Base-by-base conservation (phyloP, 345 rosid species). In the Eucalyptus tenuipes region DNA sequence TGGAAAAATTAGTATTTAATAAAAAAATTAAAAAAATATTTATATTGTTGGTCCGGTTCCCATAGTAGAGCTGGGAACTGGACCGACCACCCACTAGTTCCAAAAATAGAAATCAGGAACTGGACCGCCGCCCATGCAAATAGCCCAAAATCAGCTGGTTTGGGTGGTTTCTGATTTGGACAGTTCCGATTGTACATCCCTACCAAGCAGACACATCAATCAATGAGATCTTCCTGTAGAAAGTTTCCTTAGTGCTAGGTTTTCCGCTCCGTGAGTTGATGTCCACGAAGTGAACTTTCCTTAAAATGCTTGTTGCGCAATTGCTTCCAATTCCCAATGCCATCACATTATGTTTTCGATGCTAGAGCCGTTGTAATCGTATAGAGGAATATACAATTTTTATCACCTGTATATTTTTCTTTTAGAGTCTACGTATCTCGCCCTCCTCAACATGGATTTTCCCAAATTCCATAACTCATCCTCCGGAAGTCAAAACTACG, bases 1-100 rank as follows among this genome's bases (percentile, higher is more conserved):
- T 52, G 10, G 5, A 0, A 52, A 52, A 52, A 4, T 52, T 52
- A 52, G 25, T 52, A 52, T 52, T 52, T 20, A 52, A 18, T 52
- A 52, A 20, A 7, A 52, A 44, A 13, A 48, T 11, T 0, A 4
- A 13, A 48, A 49, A 52, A 18, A 52, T 7, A 52, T 18, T 52
- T 8, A 52, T 7, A 52, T 52, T 8, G 25, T 20, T 52, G 5
- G 24, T 52, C 4, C 4, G 1, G 4, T 18, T 52, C 24, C 24
- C 57, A 52, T 24, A 4, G 24, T 52, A 52, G 24, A 52, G 57
- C 24, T 0, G 0, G 57, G 24, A 52, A 7, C 0, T 0, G 1
- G 57, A 52, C 57, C 2, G 10, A 52, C 4, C 0, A 2, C 1
- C 24, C 10, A 18, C 57, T 0, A 0, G 2, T 18, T 52, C 2